A percentile compares a stretch with the other conserved stretches of the same genome.
Evolutionary conservation across 306 rosid species (phyloP).

Genomic region (Vicia villosa): DNA sequence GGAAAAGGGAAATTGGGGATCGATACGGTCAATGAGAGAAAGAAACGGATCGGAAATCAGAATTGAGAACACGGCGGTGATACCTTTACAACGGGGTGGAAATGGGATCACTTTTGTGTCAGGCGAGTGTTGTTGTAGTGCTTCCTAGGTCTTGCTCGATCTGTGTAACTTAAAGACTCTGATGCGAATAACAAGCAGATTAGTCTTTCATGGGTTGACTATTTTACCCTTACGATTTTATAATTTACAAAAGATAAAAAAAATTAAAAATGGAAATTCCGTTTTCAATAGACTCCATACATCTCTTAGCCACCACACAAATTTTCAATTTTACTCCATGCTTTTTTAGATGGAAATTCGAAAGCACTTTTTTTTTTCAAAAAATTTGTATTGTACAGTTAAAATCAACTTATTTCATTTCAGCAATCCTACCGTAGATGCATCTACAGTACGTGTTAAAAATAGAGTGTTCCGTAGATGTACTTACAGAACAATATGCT

Average conservation of each 20-base stretch:
- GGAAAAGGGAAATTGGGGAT: conserved; percentile 21
- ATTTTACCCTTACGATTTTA: conserved; percentile 22
- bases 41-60: neutral
- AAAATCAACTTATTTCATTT: too few species aligned
- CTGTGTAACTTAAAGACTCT: neutral
- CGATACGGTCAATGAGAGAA: neutral
- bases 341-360: too few species aligned
- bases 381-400: too few species aligned
- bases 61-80: neutral
- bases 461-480: too few species aligned
- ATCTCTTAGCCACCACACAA: too few species aligned
- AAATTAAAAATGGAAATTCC: too few species aligned
- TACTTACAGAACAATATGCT: too few species aligned
- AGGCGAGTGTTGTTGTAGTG: neutral
- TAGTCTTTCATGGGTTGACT: neutral
- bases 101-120: neutral
- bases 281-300: too few species aligned
- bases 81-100: conserved; percentile 25
- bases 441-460: too few species aligned
- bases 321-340: too few species aligned
- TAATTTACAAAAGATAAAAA: neutral
- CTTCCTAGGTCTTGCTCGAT: neutral
- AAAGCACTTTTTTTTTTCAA: too few species aligned
- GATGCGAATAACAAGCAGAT: neutral
- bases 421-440: too few species aligned